These are phyloP conservation scores for Russula olivacea DNA, from an alignment of 768 basidiomycete genomes.

Conservation along the genomic window DNA sequence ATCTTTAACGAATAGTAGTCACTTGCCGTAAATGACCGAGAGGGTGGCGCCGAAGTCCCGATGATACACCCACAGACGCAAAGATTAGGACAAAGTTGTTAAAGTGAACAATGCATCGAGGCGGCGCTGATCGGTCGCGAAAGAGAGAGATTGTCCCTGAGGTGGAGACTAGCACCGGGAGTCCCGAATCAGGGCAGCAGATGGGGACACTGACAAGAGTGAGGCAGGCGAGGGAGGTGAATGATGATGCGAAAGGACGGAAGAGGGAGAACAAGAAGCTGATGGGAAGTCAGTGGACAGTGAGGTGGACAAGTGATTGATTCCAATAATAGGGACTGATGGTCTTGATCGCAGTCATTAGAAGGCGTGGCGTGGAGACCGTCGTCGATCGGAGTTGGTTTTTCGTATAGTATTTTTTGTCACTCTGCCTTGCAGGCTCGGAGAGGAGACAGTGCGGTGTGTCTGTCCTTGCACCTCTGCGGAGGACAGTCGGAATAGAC, in stretches of 20 bases:
- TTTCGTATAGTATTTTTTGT: neutral
- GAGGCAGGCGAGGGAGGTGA: neutral
- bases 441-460: neutral
- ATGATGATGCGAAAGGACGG: neutral
- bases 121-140: neutral
- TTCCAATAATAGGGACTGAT: constrained; percentile 3
- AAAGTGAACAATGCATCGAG: neutral
- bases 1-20: neutral
- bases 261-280: neutral
- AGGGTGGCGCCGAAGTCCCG: constrained; percentile 9
- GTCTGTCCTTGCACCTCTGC: neutral
- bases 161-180: neutral
- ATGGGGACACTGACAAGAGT: no score
- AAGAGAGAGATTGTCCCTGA: no score
- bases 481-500: neutral
- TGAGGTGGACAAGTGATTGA: constrained; percentile 2
- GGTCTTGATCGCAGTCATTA: constrained; percentile 1
- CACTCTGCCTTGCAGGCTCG: neutral
- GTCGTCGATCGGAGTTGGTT: constrained; percentile 17
- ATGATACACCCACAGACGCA: neutral
- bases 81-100: neutral
- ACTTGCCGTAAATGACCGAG: constrained; percentile 15
- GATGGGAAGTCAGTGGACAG: neutral
- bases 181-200: neutral
- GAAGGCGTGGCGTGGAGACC: constrained; percentile 15